Evolutionary conservation across 1,284 basidiomycete genomes (phyloP).

Genomic region (Hemileia vastatrix): DNA sequence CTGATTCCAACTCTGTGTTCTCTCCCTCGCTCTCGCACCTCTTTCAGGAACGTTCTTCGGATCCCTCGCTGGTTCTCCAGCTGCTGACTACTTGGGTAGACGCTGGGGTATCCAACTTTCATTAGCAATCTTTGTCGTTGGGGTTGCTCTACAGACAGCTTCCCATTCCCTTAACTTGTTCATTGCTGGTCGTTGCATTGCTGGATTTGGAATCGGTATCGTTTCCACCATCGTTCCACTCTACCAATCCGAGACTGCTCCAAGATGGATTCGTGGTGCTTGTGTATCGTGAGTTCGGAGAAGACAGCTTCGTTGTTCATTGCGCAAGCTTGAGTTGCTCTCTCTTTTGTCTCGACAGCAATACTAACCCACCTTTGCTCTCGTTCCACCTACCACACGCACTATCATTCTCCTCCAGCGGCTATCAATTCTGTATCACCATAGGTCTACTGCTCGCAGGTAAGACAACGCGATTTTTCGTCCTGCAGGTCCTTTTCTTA

Average conservation of each 20-base stretch:
- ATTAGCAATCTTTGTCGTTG: neutral
- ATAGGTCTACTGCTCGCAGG: neutral
- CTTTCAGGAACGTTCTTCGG: neutral
- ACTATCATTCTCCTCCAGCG: too few species aligned
- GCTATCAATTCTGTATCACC: neutral
- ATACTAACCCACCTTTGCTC: too few species aligned
- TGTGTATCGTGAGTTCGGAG: neutral
- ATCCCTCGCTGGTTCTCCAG: neutral
- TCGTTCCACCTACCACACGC: too few species aligned
- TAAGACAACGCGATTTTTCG: too few species aligned
- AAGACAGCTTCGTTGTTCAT: too few species aligned
- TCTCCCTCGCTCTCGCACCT: too few species aligned
- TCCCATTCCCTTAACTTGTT: conserved; percentile 27
- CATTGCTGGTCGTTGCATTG: conserved; percentile 35
- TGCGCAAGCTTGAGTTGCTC: too few species aligned
- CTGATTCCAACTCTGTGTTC: too few species aligned
- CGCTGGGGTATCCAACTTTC: neutral
- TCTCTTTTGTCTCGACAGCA: too few species aligned
- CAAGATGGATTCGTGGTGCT: conserved; percentile 8
- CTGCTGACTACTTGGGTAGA: neutral
- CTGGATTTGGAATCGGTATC: conserved; percentile 37
- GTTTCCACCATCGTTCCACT: too few species aligned
- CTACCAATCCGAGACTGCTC: conserved; percentile 60
- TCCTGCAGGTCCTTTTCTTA: too few species aligned
- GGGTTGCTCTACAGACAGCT: neutral